Conservation (phyloP, 163 green algal genomes). For the Chlorella variabilis region DNA sequence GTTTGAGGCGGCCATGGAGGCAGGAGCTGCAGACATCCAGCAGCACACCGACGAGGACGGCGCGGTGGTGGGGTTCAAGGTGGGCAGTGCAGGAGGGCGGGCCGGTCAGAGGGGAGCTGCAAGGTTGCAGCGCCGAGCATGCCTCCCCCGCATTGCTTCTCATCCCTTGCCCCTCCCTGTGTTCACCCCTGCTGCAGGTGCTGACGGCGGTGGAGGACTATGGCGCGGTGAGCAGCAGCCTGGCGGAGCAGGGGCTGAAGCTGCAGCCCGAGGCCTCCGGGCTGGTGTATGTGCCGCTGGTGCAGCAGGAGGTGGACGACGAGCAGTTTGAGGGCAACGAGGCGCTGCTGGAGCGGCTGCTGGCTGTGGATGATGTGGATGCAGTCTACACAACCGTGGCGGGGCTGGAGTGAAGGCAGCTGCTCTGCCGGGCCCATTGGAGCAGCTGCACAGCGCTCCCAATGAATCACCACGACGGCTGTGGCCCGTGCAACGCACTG, state of each 20-base stretch:
- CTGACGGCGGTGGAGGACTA: slow-evolving; percentile 70
- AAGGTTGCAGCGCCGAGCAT: too few species aligned
- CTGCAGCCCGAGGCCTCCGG: slow-evolving; percentile 72
- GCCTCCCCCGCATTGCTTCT: background rate
- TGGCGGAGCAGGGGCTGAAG: slow-evolving; percentile 59
- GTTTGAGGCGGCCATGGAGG: slow-evolving; percentile 89
- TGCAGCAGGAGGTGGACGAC: slow-evolving; percentile 58
- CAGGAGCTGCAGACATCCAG: slow-evolving; percentile 85
- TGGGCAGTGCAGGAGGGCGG: slow-evolving; percentile 3
- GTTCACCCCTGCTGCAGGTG: slow-evolving; percentile 43
- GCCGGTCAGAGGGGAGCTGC: background rate
- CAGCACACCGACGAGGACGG: slow-evolving; percentile 72
- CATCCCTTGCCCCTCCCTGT: background rate
- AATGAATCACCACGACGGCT: too few species aligned
- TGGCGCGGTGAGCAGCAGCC: slow-evolving; percentile 15
- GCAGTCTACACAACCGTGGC: slow-evolving; percentile 84
- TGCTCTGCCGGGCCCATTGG: too few species aligned
- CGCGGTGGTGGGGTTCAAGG: slow-evolving; percentile 50
- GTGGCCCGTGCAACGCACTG: too few species aligned
- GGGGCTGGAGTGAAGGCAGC: slow-evolving; percentile 35
- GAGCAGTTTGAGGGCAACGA: slow-evolving; percentile 67
- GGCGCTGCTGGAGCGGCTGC: slow-evolving; percentile 78
- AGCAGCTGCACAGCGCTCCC: too few species aligned
- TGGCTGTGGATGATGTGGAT: slow-evolving; percentile 95
- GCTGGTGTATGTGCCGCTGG: slow-evolving; percentile 70